These are phyloP conservation scores for Pilatotrama ljubarskyi DNA, from an alignment of 768 basidiomycete genomes.

Conservation along the genomic window DNA sequence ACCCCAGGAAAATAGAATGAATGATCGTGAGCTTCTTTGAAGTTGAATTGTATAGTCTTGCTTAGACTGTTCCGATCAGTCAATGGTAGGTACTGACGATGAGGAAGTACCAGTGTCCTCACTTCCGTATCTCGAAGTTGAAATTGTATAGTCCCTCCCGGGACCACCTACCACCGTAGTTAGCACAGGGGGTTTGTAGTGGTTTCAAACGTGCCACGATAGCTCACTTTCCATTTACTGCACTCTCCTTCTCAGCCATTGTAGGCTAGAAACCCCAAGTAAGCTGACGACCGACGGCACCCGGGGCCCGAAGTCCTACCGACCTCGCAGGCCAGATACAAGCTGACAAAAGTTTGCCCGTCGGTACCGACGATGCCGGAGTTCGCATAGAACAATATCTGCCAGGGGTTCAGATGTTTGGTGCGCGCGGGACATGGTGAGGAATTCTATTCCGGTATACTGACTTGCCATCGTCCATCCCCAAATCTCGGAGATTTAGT, in stretches of 20 bases:
- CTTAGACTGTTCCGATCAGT: constrained; percentile 33
- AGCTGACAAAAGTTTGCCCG: constrained; percentile 61
- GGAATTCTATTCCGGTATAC: constrained; percentile 7
- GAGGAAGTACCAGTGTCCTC: constrained; percentile 3
- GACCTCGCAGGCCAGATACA: constrained; percentile 85
- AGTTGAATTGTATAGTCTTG: constrained; percentile 55
- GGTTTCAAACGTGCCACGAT: not conserved
- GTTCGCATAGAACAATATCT: constrained; percentile 86
- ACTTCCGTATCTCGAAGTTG: constrained; percentile 80
- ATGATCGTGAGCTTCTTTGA: constrained; percentile 82
- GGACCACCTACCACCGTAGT: constrained; percentile 57
- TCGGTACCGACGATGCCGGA: constrained; percentile 62
- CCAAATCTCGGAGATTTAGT: constrained; percentile 79
- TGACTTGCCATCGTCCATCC: constrained; percentile 73
- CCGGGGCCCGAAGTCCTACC: constrained; percentile 21
- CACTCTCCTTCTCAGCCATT: constrained; percentile 67
- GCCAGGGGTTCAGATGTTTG: not conserved
- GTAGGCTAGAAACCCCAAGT: constrained; percentile 57
- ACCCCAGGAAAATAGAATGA: constrained; percentile 56
- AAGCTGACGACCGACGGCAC: constrained; percentile 1
- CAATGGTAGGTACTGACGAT: not conserved
- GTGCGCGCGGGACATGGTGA: not conserved
- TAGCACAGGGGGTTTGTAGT: not conserved
- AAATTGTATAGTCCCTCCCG: constrained; percentile 86
- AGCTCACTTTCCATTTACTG: constrained; percentile 57